Evolutionary conservation across 345 rosid species (phyloP), one percentile per base, ranked within the genome.

Genomic region (Salix caprea): DNA sequence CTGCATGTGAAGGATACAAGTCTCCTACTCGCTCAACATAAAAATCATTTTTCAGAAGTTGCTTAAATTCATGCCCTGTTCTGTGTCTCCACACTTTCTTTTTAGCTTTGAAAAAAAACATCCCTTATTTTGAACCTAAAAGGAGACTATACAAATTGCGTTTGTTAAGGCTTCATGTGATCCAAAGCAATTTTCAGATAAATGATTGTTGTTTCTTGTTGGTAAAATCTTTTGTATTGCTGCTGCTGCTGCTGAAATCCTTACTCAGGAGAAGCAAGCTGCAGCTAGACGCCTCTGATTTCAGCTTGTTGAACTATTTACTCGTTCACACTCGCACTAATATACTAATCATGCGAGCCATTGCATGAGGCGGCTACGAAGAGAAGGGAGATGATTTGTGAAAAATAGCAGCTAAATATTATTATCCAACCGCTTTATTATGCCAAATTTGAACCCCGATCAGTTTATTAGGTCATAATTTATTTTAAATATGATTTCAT

Each of bases 191-290:
- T 23, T 9, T 58, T 58, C 62, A 58, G 62, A 58, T 23, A 26
- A n/a, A 58, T 24, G 62, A 58, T 56, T 9, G 24, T 56, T 5
- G 10, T 56, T n/a, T 23, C 28, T 56, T 3, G 28, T 3, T 8
- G 14, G 26, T 24, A 23, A 56, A 10, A n/a, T 58, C 62, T 58
- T 58, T 58, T 58, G 15, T n/a, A 58, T 58, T 36, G 6, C 37
- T 71, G 15, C 54, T 73, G 15, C 54, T 73, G 66, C 8, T 77
- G 71, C 14, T 67, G 61, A 12, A 21, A 24, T 30, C 26, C 14
- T 44, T 73, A 4, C 74, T 70, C 76, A 81, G 81, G 84, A 81
- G 24, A 77, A 52, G 67, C 84, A 11, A 65, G 84, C 81, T 64
- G 78, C 81, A 12, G 75, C 64, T 32, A 3, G 34, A 69, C 84